A percentile compares a stretch with the other conserved stretches of the same genome.
Evolutionary conservation across 2,329 filamentous ascomycete species (phyloP).

Genomic region (Penicillium sp.): DNA sequence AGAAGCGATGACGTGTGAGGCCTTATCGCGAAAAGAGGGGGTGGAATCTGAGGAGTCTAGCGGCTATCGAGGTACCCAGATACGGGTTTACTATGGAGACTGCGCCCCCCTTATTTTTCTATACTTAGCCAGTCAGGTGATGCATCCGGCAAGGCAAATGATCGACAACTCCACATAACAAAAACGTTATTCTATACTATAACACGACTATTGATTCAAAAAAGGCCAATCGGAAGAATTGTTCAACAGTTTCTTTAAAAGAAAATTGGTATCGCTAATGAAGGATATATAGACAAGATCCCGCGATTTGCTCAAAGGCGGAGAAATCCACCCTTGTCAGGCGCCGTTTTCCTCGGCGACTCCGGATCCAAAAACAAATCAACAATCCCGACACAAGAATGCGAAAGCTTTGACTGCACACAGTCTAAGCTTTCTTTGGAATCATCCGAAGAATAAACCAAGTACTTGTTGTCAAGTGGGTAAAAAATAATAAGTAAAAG

Average conservation of each 20-base stretch:
- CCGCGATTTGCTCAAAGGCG: constrained; percentile 3
- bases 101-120: constrained; percentile 1
- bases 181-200: neutral
- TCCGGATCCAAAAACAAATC: constrained; percentile 11
- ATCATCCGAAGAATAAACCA: neutral
- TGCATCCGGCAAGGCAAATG: neutral
- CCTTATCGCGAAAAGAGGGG: constrained; percentile 30
- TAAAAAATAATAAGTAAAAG: constrained; percentile 2
- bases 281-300: constrained; percentile 23
- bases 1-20: constrained; percentile 23
- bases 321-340: constrained; percentile 11
- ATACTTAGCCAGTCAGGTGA: constrained; percentile 5
- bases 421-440: constrained; percentile 10
- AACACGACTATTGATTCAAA: neutral
- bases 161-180: neutral
- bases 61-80: constrained; percentile 9
- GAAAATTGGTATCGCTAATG: constrained; percentile 1
- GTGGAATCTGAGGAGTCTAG: constrained; percentile 18
- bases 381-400: constrained; percentile 8
- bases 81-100: neutral
- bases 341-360: constrained; percentile 16
- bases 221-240: neutral
- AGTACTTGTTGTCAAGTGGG: neutral
- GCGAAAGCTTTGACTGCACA: constrained; percentile 7
- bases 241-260: neutral